These are phyloP conservation scores for Lactarius sp. DNA, from an alignment of 768 basidiomycete species.

Conservation along the genomic window DNA sequence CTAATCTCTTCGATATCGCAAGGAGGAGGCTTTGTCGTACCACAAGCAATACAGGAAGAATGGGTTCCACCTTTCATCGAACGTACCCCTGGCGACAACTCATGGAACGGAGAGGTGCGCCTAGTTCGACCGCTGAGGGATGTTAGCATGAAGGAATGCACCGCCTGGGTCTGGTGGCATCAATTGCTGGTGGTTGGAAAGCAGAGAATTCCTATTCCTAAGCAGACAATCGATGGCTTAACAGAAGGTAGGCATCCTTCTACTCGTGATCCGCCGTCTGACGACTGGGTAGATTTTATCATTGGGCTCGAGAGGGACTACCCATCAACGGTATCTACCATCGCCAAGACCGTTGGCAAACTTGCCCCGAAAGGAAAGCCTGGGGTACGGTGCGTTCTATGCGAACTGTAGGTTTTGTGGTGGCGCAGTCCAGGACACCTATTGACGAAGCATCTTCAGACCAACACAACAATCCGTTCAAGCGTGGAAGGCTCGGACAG, in stretches of 20 bases:
- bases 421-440: background rate
- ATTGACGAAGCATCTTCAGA: conserved; percentile 34
- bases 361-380: conserved; percentile 59
- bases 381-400: conserved; percentile 50
- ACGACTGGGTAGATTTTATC: conserved; percentile 57
- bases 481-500: conserved; percentile 70
- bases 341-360: conserved; percentile 76
- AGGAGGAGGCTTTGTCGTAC: conserved; percentile 68
- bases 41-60: conserved; percentile 66
- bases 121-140: conserved; percentile 68
- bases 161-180: conserved; percentile 74
- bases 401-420: conserved; percentile 47
- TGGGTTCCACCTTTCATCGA: conserved; percentile 42
- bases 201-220: conserved; percentile 41
- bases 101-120: conserved; percentile 35
- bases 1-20: conserved; percentile 71
- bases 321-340: conserved; percentile 82
- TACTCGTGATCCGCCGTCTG: background rate
- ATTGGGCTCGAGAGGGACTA: conserved; percentile 75
- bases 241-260: conserved; percentile 52
- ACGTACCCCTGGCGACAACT: conserved; percentile 14
- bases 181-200: conserved; percentile 48
- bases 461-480: conserved; percentile 60
- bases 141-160: conserved; percentile 73
- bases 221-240: conserved; percentile 56